These are phyloP conservation scores for Aphanomyces astaci DNA, from an alignment of 352 stramenopile species.

Conservation along the genomic window DNA sequence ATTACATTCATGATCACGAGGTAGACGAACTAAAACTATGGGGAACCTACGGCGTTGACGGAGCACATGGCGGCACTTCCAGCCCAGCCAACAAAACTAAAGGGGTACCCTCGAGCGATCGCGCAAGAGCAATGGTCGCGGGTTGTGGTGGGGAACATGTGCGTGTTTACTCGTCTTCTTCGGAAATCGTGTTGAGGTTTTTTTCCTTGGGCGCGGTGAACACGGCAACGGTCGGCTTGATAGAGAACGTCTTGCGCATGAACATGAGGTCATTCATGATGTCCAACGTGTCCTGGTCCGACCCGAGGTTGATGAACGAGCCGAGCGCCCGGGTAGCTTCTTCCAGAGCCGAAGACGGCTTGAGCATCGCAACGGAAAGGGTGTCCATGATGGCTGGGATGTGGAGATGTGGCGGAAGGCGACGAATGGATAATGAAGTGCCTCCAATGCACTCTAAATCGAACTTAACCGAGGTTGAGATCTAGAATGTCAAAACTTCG, in stretches of 20 bases:
- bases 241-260: slow-evolving; percentile 23
- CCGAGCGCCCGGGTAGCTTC: slow-evolving; percentile 16
- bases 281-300: slow-evolving; percentile 22
- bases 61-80: slow-evolving; percentile 13
- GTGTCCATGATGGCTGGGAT: slow-evolving; percentile 16
- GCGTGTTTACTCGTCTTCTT: slow-evolving; percentile 41
- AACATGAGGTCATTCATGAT: slow-evolving; percentile 24
- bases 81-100: slow-evolving; percentile 6
- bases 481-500: slow-evolving; percentile 10
- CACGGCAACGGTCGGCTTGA: slow-evolving; percentile 18
- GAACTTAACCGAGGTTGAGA: neutral
- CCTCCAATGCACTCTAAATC: neutral
- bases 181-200: slow-evolving; percentile 60
- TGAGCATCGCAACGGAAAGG: slow-evolving; percentile 9
- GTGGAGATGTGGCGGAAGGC: neutral
- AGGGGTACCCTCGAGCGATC: slow-evolving; percentile 24
- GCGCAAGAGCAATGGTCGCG: too few species aligned
- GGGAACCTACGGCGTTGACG: neutral
- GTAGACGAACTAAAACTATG: neutral
- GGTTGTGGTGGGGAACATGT: slow-evolving; percentile 18
- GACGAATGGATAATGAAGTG: slow-evolving; percentile 1
- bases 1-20: neutral
- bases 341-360: slow-evolving; percentile 9
- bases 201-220: slow-evolving; percentile 28
- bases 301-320: slow-evolving; percentile 16